Evolutionary conservation across 768 basidiomycete species (phyloP).

Genomic region (Tylopilus cervinicoccineus): DNA sequence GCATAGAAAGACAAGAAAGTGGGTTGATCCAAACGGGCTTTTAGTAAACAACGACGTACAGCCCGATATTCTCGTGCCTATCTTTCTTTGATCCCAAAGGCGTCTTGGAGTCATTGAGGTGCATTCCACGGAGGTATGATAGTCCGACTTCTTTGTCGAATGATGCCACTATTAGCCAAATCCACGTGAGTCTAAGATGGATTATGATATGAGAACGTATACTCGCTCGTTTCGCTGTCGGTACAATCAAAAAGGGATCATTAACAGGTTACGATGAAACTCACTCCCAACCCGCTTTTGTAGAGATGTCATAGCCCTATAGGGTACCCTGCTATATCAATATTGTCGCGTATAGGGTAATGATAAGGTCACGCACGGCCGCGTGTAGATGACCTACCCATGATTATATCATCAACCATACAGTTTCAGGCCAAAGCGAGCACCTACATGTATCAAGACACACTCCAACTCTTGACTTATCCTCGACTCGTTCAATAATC

Average conservation of each 20-base stretch:
- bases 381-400: slow-evolving; percentile 69
- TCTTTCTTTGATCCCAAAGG: slow-evolving; percentile 64
- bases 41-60: slow-evolving; percentile 44
- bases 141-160: slow-evolving; percentile 72
- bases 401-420: neutral
- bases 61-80: slow-evolving; percentile 80
- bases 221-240: slow-evolving; percentile 25
- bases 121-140: slow-evolving; percentile 75
- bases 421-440: neutral
- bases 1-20: neutral
- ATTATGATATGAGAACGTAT: neutral
- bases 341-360: slow-evolving; percentile 28
- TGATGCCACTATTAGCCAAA: slow-evolving; percentile 42
- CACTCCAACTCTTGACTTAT: slow-evolving; percentile 74
- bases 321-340: neutral
- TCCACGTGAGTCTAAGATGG: neutral
- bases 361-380: slow-evolving; percentile 57
- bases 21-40: neutral
- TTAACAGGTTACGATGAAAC: slow-evolving; percentile 18
- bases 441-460: slow-evolving; percentile 80
- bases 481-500: slow-evolving; percentile 67
- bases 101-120: slow-evolving; percentile 81
- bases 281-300: slow-evolving; percentile 67
- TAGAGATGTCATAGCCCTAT: slow-evolving; percentile 80
- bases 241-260: neutral